phyloP scores from a whole-genome alignment of 176 grass and related monocot species.

The Oryza rufipogon region DNA sequence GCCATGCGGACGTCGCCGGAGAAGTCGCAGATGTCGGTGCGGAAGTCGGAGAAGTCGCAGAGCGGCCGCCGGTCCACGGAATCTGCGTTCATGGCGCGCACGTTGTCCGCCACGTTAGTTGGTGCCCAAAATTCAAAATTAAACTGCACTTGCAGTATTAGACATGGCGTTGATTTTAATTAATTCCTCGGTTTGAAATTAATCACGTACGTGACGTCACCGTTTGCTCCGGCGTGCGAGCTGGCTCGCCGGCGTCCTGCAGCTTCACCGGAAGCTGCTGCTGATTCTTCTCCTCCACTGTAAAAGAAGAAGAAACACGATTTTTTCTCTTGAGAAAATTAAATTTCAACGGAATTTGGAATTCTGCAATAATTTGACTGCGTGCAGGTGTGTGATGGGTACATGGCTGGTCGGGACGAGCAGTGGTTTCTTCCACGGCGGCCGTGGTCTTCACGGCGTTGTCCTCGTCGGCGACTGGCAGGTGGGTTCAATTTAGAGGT shows the following conservation, averaged over 20 bases:
- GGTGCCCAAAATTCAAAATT: not conserved
- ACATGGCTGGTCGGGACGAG: conserved; percentile 19
- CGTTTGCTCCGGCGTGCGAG: not conserved
- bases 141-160: not conserved
- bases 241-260: not conserved
- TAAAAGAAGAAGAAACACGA: not conserved
- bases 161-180: not conserved
- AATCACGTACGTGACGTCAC: conserved; percentile 35
- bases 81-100: conserved; percentile 14
- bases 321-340: not conserved
- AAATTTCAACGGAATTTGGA: not conserved
- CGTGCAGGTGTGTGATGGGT: not conserved
- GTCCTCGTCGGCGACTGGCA: not conserved
- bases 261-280: conserved; percentile 16
- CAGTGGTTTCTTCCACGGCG: conserved; percentile 4
- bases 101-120: conserved; percentile 9
- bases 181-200: not conserved
- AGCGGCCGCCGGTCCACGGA: conserved; percentile 33
- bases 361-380: not conserved
- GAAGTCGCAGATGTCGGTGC: conserved; percentile 71
- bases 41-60: conserved; percentile 74
- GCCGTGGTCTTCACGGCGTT: conserved; percentile 25
- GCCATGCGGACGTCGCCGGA: conserved; percentile 76
- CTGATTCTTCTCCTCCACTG: not conserved
- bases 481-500: not conserved